Evolutionary conservation across 2,329 filamentous ascomycete genomes (phyloP), one percentile per base, ranked within the genome.

Genomic region (Albophoma yamanashiensis): DNA sequence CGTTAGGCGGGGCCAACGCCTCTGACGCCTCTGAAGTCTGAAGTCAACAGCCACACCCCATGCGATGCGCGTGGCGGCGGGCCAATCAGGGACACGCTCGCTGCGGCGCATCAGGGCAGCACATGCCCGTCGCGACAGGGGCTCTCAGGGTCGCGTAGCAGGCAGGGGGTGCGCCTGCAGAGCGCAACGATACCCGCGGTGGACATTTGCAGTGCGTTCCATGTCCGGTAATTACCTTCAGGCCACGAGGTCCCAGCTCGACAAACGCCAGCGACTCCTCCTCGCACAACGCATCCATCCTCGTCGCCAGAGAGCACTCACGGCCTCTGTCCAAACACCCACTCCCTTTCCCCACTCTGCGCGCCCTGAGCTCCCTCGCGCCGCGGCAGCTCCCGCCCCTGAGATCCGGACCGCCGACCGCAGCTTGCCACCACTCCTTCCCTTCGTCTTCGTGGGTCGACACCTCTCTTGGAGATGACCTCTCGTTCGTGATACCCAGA

Each of bases 71-170:
- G 55, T 57, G 55, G 55, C 12, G 39, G 39, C 39, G 25, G 55
- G 39, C 39, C 55, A 57, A 57, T 56, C 56, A 56, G 59, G 59
- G 59, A 58, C 58, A 61, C 15, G 25, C 25, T n/a, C 14, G 25
- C 22, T 17, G 17, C 39, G 22, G n/a, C 27, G 22, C 55, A 25
- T 14, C 34, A 36, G 34, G 34, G 53, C 53, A 22, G 53, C 53
- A 72, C 67, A 70, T 69, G 66, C 45, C 65, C 61, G 66, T 70
- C 68, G 69, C 69, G 68, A 73, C 69, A 70, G 64, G 71, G 68
- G 66, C 64, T 61, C 61, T 38, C 40, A 42, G 55, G 55, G 55
- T 56, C 40, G 55, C 55, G 50, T 53, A 53, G 7, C 50, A 9
- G 9, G 11, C 25, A 47, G 43, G 43, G 47, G 31, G 4, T 22